Evolutionary conservation across 805 yeast species (phyloP).

Genomic region (Hemisphaericaspora nanyangensis): DNA sequence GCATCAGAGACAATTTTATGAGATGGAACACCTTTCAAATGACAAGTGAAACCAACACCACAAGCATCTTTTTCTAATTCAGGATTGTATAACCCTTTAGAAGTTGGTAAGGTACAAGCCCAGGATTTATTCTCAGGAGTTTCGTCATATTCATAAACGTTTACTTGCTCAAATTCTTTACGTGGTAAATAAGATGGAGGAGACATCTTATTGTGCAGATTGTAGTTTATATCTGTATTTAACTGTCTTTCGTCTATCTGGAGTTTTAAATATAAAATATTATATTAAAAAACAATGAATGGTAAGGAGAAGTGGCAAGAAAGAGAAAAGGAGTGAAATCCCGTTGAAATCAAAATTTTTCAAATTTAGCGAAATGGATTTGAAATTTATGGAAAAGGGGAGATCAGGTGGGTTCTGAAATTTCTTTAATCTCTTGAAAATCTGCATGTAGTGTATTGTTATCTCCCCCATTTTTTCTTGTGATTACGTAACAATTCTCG

Average conservation of each 20-base stretch:
- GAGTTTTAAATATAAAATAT: no score
- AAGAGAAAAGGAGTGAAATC: neutral
- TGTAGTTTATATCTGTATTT: neutral
- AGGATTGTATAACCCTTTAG: slow-evolving; percentile 91
- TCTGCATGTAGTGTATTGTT: neutral
- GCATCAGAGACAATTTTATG: slow-evolving; percentile 96
- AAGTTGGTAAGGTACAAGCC: slow-evolving; percentile 85
- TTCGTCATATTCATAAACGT: slow-evolving; percentile 66
- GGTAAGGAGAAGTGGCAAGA: neutral
- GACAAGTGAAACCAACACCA: slow-evolving; percentile 97
- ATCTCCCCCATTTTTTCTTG: neutral
- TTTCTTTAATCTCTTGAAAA: no score
- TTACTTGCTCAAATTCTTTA: slow-evolving; percentile 31
- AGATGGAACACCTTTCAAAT: slow-evolving; percentile 80
- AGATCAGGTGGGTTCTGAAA: no score
- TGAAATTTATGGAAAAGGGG: no score
- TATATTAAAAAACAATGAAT: no score
- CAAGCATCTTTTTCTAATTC: slow-evolving; percentile 94
- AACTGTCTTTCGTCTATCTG: neutral
- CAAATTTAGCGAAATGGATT: neutral
- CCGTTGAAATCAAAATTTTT: neutral
- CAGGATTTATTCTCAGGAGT: slow-evolving; percentile 78
- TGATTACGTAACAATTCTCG: neutral
- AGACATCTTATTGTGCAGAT: neutral
- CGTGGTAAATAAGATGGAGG: slow-evolving; percentile 34